phyloP scores from a whole-genome alignment of 306 rosid genomes.

The Gleditsia sinensis region DNA sequence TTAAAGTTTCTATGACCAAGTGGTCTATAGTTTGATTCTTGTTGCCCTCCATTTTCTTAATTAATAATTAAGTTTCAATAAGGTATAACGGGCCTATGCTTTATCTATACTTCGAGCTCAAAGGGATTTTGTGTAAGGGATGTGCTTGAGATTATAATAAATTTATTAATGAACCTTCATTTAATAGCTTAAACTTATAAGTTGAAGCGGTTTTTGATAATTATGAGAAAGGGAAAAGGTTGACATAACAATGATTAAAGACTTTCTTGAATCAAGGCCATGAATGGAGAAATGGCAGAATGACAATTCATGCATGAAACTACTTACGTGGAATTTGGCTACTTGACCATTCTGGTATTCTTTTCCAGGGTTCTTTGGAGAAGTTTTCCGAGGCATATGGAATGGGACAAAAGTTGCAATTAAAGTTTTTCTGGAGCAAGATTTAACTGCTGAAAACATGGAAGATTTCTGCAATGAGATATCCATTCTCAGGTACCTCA shows the following conservation, averaged over 20 bases:
- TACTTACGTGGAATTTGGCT: neutral
- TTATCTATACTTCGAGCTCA: too few relatives aligned
- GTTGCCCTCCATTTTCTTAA: too few relatives aligned
- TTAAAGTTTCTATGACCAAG: too few relatives aligned
- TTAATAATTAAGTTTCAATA: too few relatives aligned
- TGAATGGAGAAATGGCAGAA: neutral
- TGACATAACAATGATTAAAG: neutral
- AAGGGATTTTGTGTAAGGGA: too few relatives aligned
- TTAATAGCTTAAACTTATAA: too few relatives aligned
- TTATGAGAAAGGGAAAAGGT: neutral
- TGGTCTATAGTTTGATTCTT: too few relatives aligned
- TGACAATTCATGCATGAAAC: neutral
- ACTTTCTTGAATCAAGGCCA: neutral
- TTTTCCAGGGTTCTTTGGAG: constrained; percentile 90
- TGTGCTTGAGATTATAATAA: too few relatives aligned
- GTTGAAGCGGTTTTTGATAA: too few relatives aligned
- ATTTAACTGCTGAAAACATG: constrained; percentile 92
- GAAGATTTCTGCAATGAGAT: constrained; percentile 99
- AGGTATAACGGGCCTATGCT: too few relatives aligned
- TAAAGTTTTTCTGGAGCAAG: constrained; percentile 96
- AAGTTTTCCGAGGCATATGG: constrained; percentile 96
- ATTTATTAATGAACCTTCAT: too few relatives aligned
- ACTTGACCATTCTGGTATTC: constrained; percentile 33
- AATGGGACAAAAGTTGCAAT: constrained; percentile 98
- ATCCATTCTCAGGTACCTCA: constrained; percentile 81